Base-by-base conservation (phyloP, 768 basidiomycete genomes). In the Termitomyces sp. region DNA sequence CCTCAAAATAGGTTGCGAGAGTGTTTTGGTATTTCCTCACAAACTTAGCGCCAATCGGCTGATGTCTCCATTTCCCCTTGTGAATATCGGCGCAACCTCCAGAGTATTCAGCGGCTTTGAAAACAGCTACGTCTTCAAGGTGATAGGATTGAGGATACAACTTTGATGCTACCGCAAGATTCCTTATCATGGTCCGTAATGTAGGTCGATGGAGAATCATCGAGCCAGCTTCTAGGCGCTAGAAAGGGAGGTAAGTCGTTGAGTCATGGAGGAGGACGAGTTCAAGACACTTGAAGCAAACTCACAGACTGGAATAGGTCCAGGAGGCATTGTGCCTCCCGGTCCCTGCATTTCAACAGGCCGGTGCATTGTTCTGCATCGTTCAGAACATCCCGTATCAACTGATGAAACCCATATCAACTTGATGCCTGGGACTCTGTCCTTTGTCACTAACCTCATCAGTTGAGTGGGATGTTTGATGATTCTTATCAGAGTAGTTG, bases 41-140 rank as follows among this genome's bases (percentile, higher is more conserved):
- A n/a, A 29, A 4, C 41, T 57, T 57, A 22, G 39, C 37, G 31
- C 56, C 42, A 22, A 57, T 13, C 8, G 13, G 6, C 1, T 5
- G 13, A n/a, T 39, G 41, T 1, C 20, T 18, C 15, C n/a, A 26
- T 4, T 22, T 5, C 7, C 37, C 56, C 42, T 22, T 44, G 49
- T 50, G 49, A 16, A 57, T 45, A 33, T 57, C 10, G 16, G 56
- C 56, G 18, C 26, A 57, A 15, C 56, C 56, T 33, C 56, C 56
- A 36, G 4, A 42, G 20, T 28, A 54, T 34, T 45, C 53, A 10
- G 5, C 16, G 18, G 18, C 2, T 3, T 34, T 22, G 8, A 13
- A 51, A 15, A 36, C 15, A 28, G 5, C 16, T 2, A 57, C 31
- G 33, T 41, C 13, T 4, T 0, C 10, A 7, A 57, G 29, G 28